These are phyloP conservation scores for Nicotiana benthamiana DNA, from an alignment of 257 asterid species.

Conservation along the genomic window DNA sequence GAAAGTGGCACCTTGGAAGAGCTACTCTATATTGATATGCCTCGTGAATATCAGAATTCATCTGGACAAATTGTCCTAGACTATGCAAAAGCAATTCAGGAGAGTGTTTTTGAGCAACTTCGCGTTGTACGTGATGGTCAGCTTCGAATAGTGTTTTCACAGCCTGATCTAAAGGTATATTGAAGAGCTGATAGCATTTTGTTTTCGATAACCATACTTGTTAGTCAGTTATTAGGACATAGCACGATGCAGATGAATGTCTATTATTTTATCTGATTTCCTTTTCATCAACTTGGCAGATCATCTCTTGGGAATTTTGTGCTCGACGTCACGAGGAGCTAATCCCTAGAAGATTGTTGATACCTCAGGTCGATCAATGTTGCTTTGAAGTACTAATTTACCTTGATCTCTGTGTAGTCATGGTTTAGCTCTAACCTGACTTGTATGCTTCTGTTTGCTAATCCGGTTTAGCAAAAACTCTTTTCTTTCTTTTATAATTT, in stretches of 20 bases:
- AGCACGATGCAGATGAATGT: background rate
- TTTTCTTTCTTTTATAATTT: background rate
- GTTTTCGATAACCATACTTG: background rate
- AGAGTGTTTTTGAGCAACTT: slow-evolving; percentile 91
- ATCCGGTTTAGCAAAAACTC: background rate
- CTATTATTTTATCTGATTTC: background rate
- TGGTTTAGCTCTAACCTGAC: background rate
- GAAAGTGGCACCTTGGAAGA: slow-evolving; percentile 97
- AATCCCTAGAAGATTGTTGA: slow-evolving; percentile 79
- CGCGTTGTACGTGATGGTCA: slow-evolving; percentile 99
- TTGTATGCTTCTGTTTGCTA: background rate
- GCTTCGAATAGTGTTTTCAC: slow-evolving; percentile 77
- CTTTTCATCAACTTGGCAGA: slow-evolving; percentile 31
- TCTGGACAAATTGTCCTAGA: slow-evolving; percentile 92
- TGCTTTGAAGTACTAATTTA: background rate
- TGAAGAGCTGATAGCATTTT: background rate
- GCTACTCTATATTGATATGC: slow-evolving; percentile 93
- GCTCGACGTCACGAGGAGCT: slow-evolving; percentile 97
- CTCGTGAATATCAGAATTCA: slow-evolving; percentile 82
- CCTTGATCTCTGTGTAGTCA: background rate
- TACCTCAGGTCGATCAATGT: slow-evolving; percentile 64
- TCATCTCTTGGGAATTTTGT: slow-evolving; percentile 98
- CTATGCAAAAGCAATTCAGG: slow-evolving; percentile 92
- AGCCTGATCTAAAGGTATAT: slow-evolving; percentile 78
- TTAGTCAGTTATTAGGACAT: background rate